Percentiles rank a stretch among this genome's conserved stretches.
phyloP scores from a whole-genome alignment of 2,329 filamentous ascomycete species.

The Chaetomiaceae sp. region DNA sequence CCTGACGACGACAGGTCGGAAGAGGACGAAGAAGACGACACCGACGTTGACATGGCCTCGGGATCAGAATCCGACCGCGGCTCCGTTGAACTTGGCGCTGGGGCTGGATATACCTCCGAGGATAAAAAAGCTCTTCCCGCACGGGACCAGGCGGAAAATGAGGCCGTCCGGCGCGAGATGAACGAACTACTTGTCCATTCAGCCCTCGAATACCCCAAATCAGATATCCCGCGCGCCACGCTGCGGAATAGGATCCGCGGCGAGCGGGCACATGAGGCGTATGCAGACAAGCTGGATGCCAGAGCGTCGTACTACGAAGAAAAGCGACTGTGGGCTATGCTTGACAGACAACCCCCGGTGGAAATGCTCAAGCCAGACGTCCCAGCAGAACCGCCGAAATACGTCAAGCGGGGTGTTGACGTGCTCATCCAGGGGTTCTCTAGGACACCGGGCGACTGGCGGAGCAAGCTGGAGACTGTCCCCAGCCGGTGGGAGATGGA shows the following conservation, averaged over 20 bases:
- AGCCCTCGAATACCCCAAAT: slow-evolving; percentile 37
- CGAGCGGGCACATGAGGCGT: slow-evolving; percentile 40
- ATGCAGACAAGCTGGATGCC: slow-evolving; percentile 41
- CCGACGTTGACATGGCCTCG: neutral
- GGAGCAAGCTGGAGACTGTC: slow-evolving; percentile 32
- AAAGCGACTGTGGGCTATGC: slow-evolving; percentile 40
- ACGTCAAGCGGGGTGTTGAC: slow-evolving; percentile 18
- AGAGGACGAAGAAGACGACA: slow-evolving; percentile 7
- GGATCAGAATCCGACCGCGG: slow-evolving; percentile 1
- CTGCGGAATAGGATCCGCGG: slow-evolving; percentile 36
- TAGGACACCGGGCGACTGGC: slow-evolving; percentile 39
- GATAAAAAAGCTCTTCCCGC: neutral
- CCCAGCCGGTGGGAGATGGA: slow-evolving; percentile 41
- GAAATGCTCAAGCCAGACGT: slow-evolving; percentile 29
- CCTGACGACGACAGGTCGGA: slow-evolving; percentile 1
- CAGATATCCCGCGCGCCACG: slow-evolving; percentile 31
- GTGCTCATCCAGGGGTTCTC: slow-evolving; percentile 29
- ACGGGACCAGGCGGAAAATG: slow-evolving; percentile 16
- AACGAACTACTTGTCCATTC: slow-evolving; percentile 41
- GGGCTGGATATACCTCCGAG: neutral
- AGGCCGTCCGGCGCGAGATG: slow-evolving; percentile 34
- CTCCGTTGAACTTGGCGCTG: slow-evolving; percentile 10
- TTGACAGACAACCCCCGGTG: slow-evolving; percentile 37
- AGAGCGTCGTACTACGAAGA: slow-evolving; percentile 40
- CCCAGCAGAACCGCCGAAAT: slow-evolving; percentile 28